Conservation (phyloP, 164 flowering plant species). For the Akebia trifoliata region DNA sequence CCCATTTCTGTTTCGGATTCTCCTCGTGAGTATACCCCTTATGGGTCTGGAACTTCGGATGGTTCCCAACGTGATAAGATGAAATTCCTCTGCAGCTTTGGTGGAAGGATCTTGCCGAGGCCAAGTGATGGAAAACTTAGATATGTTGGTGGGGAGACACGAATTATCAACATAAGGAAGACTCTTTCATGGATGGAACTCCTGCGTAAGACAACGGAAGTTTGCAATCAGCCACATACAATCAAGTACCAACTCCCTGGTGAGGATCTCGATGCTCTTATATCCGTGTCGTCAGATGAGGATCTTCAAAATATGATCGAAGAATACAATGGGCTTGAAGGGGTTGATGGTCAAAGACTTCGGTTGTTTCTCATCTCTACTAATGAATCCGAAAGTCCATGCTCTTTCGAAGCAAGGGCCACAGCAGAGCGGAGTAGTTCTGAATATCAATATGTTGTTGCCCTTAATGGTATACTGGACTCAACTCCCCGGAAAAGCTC, state of each 20-base stretch:
- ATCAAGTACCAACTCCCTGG: slow-evolving; percentile 91
- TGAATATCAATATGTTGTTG: slow-evolving; percentile 70
- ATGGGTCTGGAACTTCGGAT: slow-evolving; percentile 28
- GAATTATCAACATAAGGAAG: slow-evolving; percentile 58
- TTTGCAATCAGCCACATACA: slow-evolving; percentile 53
- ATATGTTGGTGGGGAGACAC: slow-evolving; percentile 88
- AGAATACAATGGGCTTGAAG: slow-evolving; percentile 62
- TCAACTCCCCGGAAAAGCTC: slow-evolving; percentile 42
- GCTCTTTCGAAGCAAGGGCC: slow-evolving; percentile 36
- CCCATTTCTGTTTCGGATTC: slow-evolving; percentile 24
- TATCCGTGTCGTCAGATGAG: slow-evolving; percentile 79
- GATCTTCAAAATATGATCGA: slow-evolving; percentile 85
- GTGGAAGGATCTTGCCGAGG: slow-evolving; percentile 76
- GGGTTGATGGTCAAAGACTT: slow-evolving; percentile 45
- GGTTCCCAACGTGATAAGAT: slow-evolving; percentile 40
- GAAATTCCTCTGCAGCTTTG: slow-evolving; percentile 87
- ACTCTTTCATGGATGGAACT: slow-evolving; percentile 46
- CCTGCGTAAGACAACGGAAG: slow-evolving; percentile 45
- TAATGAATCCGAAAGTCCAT: slow-evolving; percentile 45
- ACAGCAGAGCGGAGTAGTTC: slow-evolving; percentile 32
- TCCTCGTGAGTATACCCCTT: slow-evolving; percentile 25
- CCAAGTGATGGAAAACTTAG: slow-evolving; percentile 80
- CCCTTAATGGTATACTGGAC: slow-evolving; percentile 65
- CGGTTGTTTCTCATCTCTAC: slow-evolving; percentile 57
- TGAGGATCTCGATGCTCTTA: slow-evolving; percentile 87